phyloP scores from a whole-genome alignment of 352 stramenopile genomes.

The Chrysophaeum taylorii region DNA sequence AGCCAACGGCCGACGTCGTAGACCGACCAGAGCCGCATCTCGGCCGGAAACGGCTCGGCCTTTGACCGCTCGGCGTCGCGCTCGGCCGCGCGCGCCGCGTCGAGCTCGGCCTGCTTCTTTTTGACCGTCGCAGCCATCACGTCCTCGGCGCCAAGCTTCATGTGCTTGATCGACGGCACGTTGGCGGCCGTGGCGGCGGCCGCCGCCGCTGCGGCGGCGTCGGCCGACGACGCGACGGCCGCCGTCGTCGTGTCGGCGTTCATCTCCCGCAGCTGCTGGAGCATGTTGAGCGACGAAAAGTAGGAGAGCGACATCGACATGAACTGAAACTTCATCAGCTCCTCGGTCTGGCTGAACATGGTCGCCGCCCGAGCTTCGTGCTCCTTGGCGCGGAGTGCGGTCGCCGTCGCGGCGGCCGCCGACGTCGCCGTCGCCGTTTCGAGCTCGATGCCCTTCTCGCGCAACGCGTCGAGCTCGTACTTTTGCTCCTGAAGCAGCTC shows the following conservation, averaged over 20 bases:
- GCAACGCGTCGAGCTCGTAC: slow-evolving; percentile 68
- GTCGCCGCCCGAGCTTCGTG: slow-evolving; percentile 71
- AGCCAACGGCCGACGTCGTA: slow-evolving; percentile 80
- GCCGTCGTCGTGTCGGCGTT: slow-evolving; percentile 76
- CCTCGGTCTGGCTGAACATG: slow-evolving; percentile 82
- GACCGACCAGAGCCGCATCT: slow-evolving; percentile 40
- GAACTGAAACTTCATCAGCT: slow-evolving; percentile 92
- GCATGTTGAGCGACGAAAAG: slow-evolving; percentile 86
- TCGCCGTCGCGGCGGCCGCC: slow-evolving; percentile 70
- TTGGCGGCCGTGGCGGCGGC: slow-evolving; percentile 68
- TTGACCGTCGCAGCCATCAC: slow-evolving; percentile 46
- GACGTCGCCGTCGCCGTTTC: slow-evolving; percentile 75
- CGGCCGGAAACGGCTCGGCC: slow-evolving; percentile 24
- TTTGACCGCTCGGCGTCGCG: slow-evolving; percentile 41
- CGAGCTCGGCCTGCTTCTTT: slow-evolving; percentile 60
- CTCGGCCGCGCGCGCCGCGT: slow-evolving; percentile 46
- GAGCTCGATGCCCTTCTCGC: slow-evolving; percentile 72
- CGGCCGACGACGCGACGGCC: slow-evolving; percentile 66
- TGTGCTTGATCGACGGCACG: slow-evolving; percentile 59
- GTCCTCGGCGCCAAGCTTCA: slow-evolving; percentile 52
- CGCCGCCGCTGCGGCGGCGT: slow-evolving; percentile 68
- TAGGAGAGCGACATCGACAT: slow-evolving; percentile 88
- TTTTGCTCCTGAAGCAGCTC: slow-evolving; percentile 83
- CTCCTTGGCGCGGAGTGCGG: slow-evolving; percentile 70
- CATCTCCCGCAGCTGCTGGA: slow-evolving; percentile 80